Evolutionary conservation across 164 flowering plant genomes (phyloP), one percentile per base, ranked within the genome.

Genomic region (Vitis labrusca): DNA sequence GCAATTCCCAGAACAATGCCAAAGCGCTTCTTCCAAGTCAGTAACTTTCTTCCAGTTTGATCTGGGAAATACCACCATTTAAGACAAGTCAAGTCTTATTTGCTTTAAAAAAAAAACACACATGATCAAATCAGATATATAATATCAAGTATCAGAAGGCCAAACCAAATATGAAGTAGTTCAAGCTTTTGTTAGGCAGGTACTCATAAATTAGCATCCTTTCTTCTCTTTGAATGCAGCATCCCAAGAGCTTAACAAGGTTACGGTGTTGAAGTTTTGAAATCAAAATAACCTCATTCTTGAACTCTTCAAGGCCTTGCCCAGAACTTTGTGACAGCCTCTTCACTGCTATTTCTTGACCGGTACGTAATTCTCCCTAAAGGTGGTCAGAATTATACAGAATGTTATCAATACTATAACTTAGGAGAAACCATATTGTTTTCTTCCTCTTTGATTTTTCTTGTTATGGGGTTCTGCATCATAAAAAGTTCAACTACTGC

Each of bases 231-330:
- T 82, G 65, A 23, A 75, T 68, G 78, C 87, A 85, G 12, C 77
- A 82, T 6, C 86, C 91, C 3, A 85, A 27, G 8, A 85, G 74
- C 44, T 59, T 82, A 11, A 85, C 27, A 23, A 88, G 85, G 73
- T 85, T 87, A 13, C 79, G 52, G 71, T 87, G 91, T 27, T 87
- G 88, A 62, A 87, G 86, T 50, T 79, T 82, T 0, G 86, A 63
- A 9, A 80, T 79, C 61, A 85, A 52, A 1, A 51, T 44, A 47
- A 82, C 76, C 56, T 87, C 91, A 71, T 79, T 87, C 72, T 75
- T 80, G 65, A 86, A 85, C 62, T 85, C 84, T 3, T 69, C 12
- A 0, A 68, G 14, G 11, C 88, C 88, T 69, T 85, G 85, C 8
- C 68, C 59, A 3, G 86, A 82, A 23, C 44, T 48, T 32, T 61